phyloP scores from a whole-genome alignment of 2,329 filamentous ascomycete species.

The Aspergillus unguis region DNA sequence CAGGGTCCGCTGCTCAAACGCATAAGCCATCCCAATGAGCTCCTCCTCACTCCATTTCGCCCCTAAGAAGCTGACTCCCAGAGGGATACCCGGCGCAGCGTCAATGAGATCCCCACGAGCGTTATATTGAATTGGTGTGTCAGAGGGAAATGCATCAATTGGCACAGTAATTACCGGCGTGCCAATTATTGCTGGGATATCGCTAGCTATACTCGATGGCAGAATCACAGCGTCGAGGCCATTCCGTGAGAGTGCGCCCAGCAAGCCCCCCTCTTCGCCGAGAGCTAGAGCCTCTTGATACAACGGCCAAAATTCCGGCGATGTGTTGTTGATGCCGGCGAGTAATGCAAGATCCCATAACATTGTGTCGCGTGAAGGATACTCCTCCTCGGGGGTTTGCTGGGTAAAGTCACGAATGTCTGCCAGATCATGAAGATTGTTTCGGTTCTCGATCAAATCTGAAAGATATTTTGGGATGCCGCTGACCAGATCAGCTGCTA shows the following conservation, averaged over 20 bases:
- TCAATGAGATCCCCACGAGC: constrained; percentile 51
- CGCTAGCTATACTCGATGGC: constrained; percentile 50
- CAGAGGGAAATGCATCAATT: constrained; percentile 54
- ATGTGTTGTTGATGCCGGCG: constrained; percentile 55
- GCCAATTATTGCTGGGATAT: constrained; percentile 55
- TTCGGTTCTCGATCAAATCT: constrained; percentile 56
- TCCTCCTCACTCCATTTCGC: constrained; percentile 58
- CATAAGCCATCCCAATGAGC: constrained; percentile 64
- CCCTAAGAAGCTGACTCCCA: constrained; percentile 64
- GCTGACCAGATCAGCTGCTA: constrained; percentile 58
- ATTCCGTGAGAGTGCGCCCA: constrained; percentile 57
- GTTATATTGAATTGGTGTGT: constrained; percentile 42
- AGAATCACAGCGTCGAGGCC: constrained; percentile 61
- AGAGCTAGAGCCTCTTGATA: constrained; percentile 54
- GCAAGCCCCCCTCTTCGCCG: constrained; percentile 58
- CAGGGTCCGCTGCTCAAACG: constrained; percentile 62
- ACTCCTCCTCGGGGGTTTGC: constrained; percentile 53
- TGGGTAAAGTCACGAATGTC: constrained; percentile 58
- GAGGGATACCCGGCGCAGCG: constrained; percentile 54
- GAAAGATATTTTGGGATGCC: constrained; percentile 57
- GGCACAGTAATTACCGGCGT: constrained; percentile 63
- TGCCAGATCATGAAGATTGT: constrained; percentile 51
- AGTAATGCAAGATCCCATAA: constrained; percentile 55
- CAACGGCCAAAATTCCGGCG: constrained; percentile 54
- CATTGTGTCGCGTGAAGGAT: constrained; percentile 57